A percentile compares a stretch with the other conserved stretches of the same genome.
Evolutionary conservation across 1,139 yeast species (phyloP).

Genomic region (Wickerhamomyces sp.): DNA sequence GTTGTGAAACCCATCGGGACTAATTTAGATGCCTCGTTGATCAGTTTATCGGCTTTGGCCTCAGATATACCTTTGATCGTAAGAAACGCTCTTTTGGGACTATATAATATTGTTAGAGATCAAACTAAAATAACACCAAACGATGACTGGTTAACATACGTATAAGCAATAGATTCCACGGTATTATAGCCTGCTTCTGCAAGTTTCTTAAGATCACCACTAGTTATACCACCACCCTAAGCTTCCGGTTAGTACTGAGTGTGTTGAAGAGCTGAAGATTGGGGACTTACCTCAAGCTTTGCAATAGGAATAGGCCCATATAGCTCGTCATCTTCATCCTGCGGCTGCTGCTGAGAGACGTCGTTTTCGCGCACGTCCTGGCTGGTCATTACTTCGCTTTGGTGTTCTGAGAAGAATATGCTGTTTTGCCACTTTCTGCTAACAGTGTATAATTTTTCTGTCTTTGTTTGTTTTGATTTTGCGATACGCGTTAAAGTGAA

Average conservation of each 20-base stretch:
- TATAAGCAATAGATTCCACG: conserved; percentile 87
- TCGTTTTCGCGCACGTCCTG: conserved; percentile 15
- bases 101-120: conserved; percentile 10
- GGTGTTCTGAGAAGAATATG: conserved; percentile 6
- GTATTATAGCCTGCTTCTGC: conserved; percentile 84
- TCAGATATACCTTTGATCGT: conserved; percentile 91
- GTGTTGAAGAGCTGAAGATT: background rate
- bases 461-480: conserved; percentile 11
- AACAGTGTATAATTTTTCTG: background rate
- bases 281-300: conserved; percentile 31
- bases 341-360: conserved; percentile 13
- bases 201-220: conserved; percentile 74
- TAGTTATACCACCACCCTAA: conserved; percentile 82
- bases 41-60: conserved; percentile 85
- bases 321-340: conserved; percentile 39
- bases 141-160: conserved; percentile 26
- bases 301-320: conserved; percentile 44
- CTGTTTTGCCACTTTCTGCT: conserved; percentile 7
- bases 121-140: conserved; percentile 5
- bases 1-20: conserved; percentile 98
- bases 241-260: conserved; percentile 20
- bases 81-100: conserved; percentile 69
- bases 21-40: conserved; percentile 76
- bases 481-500: conserved; percentile 5
- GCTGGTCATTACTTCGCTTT: conserved; percentile 11